These are phyloP conservation scores for Linnemannia hyalina DNA, from an alignment of 192 early-diverging fungal genomes.

Conservation along the genomic window DNA sequence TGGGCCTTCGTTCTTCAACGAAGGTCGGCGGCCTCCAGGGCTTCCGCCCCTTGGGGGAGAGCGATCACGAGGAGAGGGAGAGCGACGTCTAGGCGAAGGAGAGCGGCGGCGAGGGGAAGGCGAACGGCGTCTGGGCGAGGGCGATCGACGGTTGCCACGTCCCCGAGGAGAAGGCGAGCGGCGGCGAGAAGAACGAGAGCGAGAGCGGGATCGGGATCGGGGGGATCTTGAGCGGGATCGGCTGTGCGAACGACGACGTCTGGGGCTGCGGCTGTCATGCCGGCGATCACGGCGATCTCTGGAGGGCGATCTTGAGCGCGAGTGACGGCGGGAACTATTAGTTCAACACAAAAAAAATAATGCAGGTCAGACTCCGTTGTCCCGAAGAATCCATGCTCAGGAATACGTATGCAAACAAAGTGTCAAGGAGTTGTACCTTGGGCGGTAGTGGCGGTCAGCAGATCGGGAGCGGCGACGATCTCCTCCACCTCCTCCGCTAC, in stretches of 20 bases:
- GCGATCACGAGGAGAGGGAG: slow-evolving; percentile 44
- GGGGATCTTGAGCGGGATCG: slow-evolving; percentile 15
- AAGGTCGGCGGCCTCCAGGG: neutral
- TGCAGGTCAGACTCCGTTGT: neutral
- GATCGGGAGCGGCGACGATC: slow-evolving; percentile 50
- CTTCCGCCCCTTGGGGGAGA: slow-evolving; percentile 13
- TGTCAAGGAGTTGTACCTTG: slow-evolving; percentile 22
- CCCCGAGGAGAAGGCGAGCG: slow-evolving; percentile 36
- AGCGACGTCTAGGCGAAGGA: slow-evolving; percentile 21
- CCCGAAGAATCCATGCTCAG: neutral
- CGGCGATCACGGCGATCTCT: slow-evolving; percentile 27
- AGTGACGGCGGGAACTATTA: slow-evolving; percentile 31
- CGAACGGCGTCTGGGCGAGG: slow-evolving; percentile 26
- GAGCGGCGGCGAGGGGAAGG: slow-evolving; percentile 39
- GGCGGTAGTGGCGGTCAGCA: slow-evolving; percentile 48
- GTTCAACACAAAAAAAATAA: neutral
- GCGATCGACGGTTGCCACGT: slow-evolving; percentile 27
- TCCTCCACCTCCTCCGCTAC: slow-evolving; percentile 30
- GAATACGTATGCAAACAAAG: neutral
- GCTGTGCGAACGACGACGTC: slow-evolving; percentile 17
- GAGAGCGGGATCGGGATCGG: slow-evolving; percentile 39
- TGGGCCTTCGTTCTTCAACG: neutral
- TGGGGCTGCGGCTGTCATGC: slow-evolving; percentile 32
- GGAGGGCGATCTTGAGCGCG: slow-evolving; percentile 36
- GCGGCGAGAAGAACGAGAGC: slow-evolving; percentile 28